phyloP scores from a whole-genome alignment of 2,329 filamentous ascomycete species.

The Grosmannia clavigera region DNA sequence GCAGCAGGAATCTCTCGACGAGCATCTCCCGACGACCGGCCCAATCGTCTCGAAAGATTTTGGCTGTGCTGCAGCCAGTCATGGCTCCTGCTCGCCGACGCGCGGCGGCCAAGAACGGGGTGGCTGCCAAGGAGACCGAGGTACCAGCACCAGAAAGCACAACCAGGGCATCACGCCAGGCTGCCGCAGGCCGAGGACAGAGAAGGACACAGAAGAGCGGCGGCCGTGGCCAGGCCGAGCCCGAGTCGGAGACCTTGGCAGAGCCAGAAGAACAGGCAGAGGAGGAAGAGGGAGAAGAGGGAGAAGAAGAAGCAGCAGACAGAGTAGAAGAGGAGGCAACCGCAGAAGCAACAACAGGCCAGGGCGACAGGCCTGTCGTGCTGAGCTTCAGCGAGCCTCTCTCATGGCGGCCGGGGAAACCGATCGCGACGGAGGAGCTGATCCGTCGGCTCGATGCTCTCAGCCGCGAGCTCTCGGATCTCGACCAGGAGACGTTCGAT shows the following conservation, averaged over 20 bases:
- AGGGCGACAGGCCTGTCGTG: conserved; percentile 24
- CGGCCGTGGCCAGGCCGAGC: background rate
- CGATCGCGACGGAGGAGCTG: conserved; percentile 73
- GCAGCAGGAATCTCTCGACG: background rate
- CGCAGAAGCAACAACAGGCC: conserved; percentile 9
- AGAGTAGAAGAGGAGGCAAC: background rate
- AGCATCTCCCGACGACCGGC: background rate
- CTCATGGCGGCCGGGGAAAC: conserved; percentile 83
- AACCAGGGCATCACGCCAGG: background rate
- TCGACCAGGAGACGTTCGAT: conserved; percentile 79
- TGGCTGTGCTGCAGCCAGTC: background rate
- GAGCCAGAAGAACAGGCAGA: conserved; percentile 4
- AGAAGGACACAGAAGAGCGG: background rate
- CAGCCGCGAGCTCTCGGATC: conserved; percentile 66
- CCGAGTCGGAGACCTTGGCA: background rate
- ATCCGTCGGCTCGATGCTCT: conserved; percentile 70
- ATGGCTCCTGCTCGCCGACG: conserved; percentile 13
- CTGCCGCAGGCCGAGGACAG: conserved; percentile 1
- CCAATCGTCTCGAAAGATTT: background rate
- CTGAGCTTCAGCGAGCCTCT: conserved; percentile 77
- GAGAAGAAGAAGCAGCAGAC: background rate
- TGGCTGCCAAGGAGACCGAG: conserved; percentile 4
- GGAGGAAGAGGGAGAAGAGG: background rate
- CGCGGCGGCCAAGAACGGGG: conserved; percentile 11
- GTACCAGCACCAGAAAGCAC: background rate